Base-by-base conservation (phyloP, 1,139 yeast genomes). In the Pichia sp. region DNA sequence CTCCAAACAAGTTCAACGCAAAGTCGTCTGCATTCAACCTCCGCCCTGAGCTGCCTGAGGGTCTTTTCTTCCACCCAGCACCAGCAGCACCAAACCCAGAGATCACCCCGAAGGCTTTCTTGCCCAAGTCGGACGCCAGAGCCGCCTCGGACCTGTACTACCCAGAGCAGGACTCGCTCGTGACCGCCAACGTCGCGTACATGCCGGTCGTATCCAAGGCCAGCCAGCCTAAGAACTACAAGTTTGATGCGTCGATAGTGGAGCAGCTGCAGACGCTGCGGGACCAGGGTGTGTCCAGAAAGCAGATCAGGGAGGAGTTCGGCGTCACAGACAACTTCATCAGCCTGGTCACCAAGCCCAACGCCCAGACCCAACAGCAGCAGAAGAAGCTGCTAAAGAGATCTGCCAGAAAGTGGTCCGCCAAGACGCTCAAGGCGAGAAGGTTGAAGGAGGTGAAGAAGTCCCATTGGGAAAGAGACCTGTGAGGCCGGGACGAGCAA, bases 31-130 rank as follows among this genome's bases (percentile, higher is more conserved):
- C 71, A 5, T 71, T 67, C 61, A 71, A 70, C 51, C 52, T 71
- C 43, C 70, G 69, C 57, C 77, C 76, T 49, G 59, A 58, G 8
- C 63, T 70, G 23, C 72, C 72, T 23, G 58, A 65, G 32, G 78
- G 78, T 1, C 59, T 75, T 6, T 71, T 67, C 56, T 68, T 67
- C 57, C 76, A 74, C 41, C 84, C 85, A 44, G 72, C 82, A 11
- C 83, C 85, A 49, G 74, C 80, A 32, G 72, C 77, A 32, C 60
- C 66, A 40, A 66, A 60, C 48, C 72, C 68, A 11, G 61, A 61
- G 53, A 61, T 68, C 51, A 89, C 96, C 0, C 95, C 96, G 38
- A 78, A 78, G 59, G 83, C 84, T 4, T 89, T 89, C 67, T 71
- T 89, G 54, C 96, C 96, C 3, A 64, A 71, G 2, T 64, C 70